Conservation (phyloP, 169 alveolate genomes). For the Plasmodium cynomolgi region DNA sequence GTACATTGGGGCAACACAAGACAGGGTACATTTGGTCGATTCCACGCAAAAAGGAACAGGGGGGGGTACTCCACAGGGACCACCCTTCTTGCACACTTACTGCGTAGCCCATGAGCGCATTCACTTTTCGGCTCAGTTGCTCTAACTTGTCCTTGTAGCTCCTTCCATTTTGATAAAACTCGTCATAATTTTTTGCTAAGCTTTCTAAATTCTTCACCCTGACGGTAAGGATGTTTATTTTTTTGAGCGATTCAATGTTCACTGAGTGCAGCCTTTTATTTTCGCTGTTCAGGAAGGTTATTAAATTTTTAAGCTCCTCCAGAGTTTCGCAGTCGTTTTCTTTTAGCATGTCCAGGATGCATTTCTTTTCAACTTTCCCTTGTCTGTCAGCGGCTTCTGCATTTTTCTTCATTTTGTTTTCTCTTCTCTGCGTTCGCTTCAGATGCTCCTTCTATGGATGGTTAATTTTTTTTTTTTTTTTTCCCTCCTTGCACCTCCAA, state of each 20-base stretch:
- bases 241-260: slow-evolving; percentile 43
- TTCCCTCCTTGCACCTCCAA: neutral
- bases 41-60: neutral
- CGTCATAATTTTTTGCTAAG: slow-evolving; percentile 31
- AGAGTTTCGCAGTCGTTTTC: slow-evolving; percentile 66
- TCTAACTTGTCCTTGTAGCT: slow-evolving; percentile 15
- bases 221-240: slow-evolving; percentile 41
- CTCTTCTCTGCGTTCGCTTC: neutral
- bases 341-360: slow-evolving; percentile 33
- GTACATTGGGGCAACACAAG: neutral
- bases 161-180: slow-evolving; percentile 4
- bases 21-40: neutral
- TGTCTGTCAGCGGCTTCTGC: neutral
- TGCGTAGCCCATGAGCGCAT: slow-evolving; percentile 18
- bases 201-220: slow-evolving; percentile 41
- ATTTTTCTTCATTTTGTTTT: neutral
- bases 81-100: slow-evolving; percentile 4
- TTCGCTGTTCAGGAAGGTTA: slow-evolving; percentile 39
- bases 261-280: slow-evolving; percentile 59
- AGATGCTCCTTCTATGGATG: neutral
- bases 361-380: slow-evolving; percentile 26
- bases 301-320: slow-evolving; percentile 57
- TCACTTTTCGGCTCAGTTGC: neutral
- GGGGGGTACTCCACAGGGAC: neutral
- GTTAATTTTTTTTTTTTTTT: neutral